phyloP scores from a whole-genome alignment of 306 rosid species.

The Trifolium repens region DNA sequence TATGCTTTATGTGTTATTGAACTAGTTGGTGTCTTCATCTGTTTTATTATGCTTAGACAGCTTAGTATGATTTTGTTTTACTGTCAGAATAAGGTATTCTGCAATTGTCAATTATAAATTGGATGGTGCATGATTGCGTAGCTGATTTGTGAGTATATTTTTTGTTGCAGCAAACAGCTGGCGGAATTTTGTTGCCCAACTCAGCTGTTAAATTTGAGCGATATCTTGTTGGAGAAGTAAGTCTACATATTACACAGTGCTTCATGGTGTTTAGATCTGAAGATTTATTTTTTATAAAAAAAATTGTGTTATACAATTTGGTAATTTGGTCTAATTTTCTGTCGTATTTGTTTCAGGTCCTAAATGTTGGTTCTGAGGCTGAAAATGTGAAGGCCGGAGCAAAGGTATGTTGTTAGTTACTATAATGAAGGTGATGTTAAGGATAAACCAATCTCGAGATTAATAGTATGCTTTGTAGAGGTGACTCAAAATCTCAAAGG shows the following conservation, averaged over 20 bases:
- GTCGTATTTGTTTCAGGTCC: constrained; percentile 59
- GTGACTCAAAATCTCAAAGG: neutral
- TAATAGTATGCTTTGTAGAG: constrained; percentile 10
- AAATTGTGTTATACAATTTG: neutral
- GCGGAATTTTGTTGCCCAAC: constrained; percentile 87
- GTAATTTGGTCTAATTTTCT: constrained; percentile 22
- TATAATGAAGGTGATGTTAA: no score
- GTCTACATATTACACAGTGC: constrained; percentile 22
- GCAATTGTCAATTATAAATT: constrained; percentile 26
- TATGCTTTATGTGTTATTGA: neutral
- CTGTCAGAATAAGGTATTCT: constrained; percentile 4
- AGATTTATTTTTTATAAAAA: neutral
- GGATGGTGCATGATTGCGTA: constrained; percentile 9
- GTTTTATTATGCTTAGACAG: neutral
- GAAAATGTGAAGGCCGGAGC: constrained; percentile 73
- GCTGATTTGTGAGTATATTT: constrained; percentile 21
- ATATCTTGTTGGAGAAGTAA: constrained; percentile 89
- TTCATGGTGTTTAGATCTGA: constrained; percentile 17
- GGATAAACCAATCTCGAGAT: neutral
- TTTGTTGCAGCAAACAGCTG: constrained; percentile 73
- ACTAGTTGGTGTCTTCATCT: constrained; percentile 9
- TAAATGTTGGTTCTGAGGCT: constrained; percentile 79
- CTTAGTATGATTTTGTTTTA: constrained; percentile 1
- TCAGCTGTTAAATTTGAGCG: constrained; percentile 94
- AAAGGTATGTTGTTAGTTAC: constrained; percentile 49